Percentiles rank a stretch among this genome's conserved stretches.
These are phyloP conservation scores for Phoma sp. DNA, from an alignment of 2,329 filamentous ascomycete species.

Conservation along the genomic window DNA sequence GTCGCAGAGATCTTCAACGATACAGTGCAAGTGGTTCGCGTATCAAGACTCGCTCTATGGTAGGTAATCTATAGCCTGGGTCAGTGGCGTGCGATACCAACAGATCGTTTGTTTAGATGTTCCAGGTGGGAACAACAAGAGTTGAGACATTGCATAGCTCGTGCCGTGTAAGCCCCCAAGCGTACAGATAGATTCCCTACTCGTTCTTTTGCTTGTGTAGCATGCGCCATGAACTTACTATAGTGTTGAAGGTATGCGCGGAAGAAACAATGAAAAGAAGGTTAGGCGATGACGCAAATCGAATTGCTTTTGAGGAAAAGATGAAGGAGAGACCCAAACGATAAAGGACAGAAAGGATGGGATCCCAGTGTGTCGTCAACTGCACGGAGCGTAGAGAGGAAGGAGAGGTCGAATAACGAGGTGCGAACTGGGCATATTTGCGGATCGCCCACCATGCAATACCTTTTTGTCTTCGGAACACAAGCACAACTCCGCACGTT, in stretches of 20 bases:
- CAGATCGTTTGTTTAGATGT: not conserved
- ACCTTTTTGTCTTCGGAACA: slow-evolving; percentile 29
- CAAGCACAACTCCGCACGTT: slow-evolving; percentile 40
- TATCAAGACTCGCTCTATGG: not conserved
- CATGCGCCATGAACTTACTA: slow-evolving; percentile 5
- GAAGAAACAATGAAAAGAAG: slow-evolving; percentile 12
- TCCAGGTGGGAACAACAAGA: not conserved
- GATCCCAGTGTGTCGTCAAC: slow-evolving; percentile 35
- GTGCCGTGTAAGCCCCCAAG: not conserved
- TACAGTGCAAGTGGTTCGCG: not conserved
- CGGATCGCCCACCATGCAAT: slow-evolving; percentile 42
- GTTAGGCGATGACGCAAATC: slow-evolving; percentile 22
- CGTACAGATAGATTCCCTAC: not conserved
- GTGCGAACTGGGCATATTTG: slow-evolving; percentile 41
- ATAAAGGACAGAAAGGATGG: slow-evolving; percentile 23
- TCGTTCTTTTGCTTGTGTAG: not conserved
- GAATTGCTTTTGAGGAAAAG: slow-evolving; percentile 18
- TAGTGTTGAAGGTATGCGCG: not conserved
- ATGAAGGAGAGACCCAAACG: slow-evolving; percentile 16
- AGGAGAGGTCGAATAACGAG: slow-evolving; percentile 31
- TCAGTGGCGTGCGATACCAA: not conserved
- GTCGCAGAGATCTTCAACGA: not conserved
- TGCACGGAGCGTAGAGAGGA: slow-evolving; percentile 38
- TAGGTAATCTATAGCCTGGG: not conserved
- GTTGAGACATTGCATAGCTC: not conserved